phyloP scores from a whole-genome alignment of 257 asterid genomes.

The Solanum pimpinellifolium region DNA sequence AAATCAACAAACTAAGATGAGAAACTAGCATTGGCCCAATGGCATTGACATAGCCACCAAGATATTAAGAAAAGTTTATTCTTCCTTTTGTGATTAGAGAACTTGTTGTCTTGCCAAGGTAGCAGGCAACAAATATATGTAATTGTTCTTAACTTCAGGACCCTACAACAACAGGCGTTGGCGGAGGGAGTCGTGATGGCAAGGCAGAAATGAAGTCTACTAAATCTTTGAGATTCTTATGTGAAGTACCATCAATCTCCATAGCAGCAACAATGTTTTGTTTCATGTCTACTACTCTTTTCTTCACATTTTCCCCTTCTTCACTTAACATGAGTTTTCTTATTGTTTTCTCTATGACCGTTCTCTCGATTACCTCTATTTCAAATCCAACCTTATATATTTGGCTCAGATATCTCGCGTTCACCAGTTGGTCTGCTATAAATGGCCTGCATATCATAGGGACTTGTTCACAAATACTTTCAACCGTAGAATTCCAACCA shows the following conservation, averaged over 20 bases:
- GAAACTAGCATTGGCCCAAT: neutral
- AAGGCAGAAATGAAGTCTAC: conserved; percentile 12
- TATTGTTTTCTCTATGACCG: no score
- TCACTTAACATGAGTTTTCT: neutral
- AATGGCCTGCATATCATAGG: neutral
- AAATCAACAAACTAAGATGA: neutral
- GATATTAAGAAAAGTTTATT: neutral
- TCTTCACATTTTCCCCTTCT: conserved; percentile 2
- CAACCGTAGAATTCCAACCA: no score
- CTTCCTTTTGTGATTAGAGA: neutral
- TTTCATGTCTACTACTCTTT: conserved; percentile 7
- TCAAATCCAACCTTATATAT: no score
- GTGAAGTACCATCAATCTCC: conserved; percentile 13
- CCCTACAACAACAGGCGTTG: neutral
- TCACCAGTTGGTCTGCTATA: conserved; percentile 19
- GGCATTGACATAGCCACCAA: neutral
- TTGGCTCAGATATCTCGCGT: conserved; percentile 9
- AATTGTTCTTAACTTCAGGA: neutral
- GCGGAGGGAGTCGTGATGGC: no score
- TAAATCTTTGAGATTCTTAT: conserved; percentile 7
- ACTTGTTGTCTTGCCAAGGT: neutral
- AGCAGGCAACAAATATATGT: neutral
- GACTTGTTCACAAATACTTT: neutral
- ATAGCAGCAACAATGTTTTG: conserved; percentile 6
- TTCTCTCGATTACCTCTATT: no score